Evolutionary conservation across 495 filamentous ascomycete species (phyloP).

Genomic region (Tuber umbilicatum): DNA sequence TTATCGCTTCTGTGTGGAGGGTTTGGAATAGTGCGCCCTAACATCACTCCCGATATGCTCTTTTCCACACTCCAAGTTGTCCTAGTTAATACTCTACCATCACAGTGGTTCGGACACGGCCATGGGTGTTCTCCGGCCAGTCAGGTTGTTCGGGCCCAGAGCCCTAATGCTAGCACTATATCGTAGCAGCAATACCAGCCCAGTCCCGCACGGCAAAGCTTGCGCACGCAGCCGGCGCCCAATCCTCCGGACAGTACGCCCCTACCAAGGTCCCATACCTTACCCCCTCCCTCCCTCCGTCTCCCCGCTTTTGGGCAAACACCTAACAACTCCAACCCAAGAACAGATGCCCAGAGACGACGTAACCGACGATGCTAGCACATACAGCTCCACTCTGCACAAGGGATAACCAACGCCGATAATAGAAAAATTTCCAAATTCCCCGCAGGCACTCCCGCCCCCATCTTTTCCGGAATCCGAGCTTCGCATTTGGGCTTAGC

Average conservation of each 20-base stretch:
- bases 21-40: background rate
- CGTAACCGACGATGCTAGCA: constrained; percentile 45
- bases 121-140: background rate
- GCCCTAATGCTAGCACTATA: background rate
- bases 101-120: background rate
- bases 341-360: constrained; percentile 32
- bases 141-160: background rate
- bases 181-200: background rate
- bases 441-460: constrained; percentile 53
- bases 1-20: background rate
- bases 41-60: background rate
- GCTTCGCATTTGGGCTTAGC: constrained; percentile 60
- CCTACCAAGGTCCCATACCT: background rate
- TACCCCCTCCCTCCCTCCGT: background rate
- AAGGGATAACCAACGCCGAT: constrained; percentile 61
- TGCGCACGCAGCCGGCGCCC: background rate
- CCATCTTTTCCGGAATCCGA: constrained; percentile 52
- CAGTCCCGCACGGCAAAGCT: background rate
- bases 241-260: background rate
- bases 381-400: constrained; percentile 61
- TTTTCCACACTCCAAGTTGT: background rate
- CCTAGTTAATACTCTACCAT: background rate
- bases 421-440: constrained; percentile 58
- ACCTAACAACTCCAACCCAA: background rate
- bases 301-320: background rate